A percentile compares a stretch with the other conserved stretches of the same genome.
phyloP scores from a whole-genome alignment of 495 filamentous ascomycete genomes.

The Daldinia caldariorum region DNA sequence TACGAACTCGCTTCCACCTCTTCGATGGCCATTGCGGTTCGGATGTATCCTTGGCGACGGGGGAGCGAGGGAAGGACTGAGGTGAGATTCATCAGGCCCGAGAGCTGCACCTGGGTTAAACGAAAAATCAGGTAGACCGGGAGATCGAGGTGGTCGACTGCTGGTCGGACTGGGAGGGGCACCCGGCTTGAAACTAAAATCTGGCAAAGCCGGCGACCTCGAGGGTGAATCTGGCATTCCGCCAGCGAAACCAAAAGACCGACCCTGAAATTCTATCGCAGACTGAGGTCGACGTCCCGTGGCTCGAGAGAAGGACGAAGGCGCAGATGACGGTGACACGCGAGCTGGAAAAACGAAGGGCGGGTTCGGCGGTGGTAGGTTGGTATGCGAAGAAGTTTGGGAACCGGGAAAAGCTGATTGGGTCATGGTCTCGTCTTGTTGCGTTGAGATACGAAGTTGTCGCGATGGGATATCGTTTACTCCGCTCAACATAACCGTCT shows the following conservation, averaged over 20 bases:
- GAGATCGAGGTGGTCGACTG: constrained; percentile 42
- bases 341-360: constrained; percentile 74
- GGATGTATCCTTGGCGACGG: constrained; percentile 56
- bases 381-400: constrained; percentile 52
- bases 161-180: constrained; percentile 42
- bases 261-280: constrained; percentile 52
- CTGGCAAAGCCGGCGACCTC: constrained; percentile 63
- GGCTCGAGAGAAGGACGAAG: constrained; percentile 57
- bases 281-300: constrained; percentile 59
- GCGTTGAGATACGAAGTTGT: constrained; percentile 33
- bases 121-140: constrained; percentile 50
- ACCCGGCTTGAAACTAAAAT: constrained; percentile 73
- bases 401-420: constrained; percentile 36
- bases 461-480: constrained; percentile 46
- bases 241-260: constrained; percentile 26
- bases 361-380: constrained; percentile 71
- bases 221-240: constrained; percentile 37
- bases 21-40: constrained; percentile 67
- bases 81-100: constrained; percentile 47
- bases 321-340: constrained; percentile 55
- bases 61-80: constrained; percentile 55
- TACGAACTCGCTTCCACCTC: constrained; percentile 82
- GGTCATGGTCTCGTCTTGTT: constrained; percentile 33
- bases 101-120: constrained; percentile 48
- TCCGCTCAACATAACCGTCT: constrained; percentile 41